Percentiles rank a stretch among this genome's conserved stretches.
Conservation (phyloP, 2,329 filamentous ascomycete species). For the Didymella exigua region DNA sequence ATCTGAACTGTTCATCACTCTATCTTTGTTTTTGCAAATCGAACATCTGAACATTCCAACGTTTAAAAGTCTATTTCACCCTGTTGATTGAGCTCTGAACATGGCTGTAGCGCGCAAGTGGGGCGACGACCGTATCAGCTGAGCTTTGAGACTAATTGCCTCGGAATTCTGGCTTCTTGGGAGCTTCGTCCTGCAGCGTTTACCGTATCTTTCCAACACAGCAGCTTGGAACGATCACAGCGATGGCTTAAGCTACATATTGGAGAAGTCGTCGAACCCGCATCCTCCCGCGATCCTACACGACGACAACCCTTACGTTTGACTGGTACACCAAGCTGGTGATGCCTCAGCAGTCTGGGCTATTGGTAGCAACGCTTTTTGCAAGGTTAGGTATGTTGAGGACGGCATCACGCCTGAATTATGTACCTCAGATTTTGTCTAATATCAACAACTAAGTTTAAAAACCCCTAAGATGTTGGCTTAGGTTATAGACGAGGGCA, state of each 20-base stretch:
- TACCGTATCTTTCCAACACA: conserved; percentile 1
- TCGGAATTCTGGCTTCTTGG: conserved; percentile 18
- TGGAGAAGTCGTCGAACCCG: not conserved
- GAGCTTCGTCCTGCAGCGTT: conserved; percentile 12
- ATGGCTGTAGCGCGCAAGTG: not conserved
- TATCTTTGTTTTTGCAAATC: no score
- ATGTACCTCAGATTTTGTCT: conserved; percentile 15
- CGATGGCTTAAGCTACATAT: not conserved
- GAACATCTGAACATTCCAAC: no score
- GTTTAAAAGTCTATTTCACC: no score
- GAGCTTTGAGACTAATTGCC: conserved; percentile 17
- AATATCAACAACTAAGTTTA: not conserved
- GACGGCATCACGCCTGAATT: conserved; percentile 17
- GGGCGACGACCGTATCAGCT: conserved; percentile 16
- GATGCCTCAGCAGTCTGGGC: conserved; percentile 29
- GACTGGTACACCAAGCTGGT: conserved; percentile 27
- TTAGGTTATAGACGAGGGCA: not conserved
- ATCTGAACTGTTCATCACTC: no score
- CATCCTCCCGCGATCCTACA: not conserved
- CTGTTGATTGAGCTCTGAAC: no score
- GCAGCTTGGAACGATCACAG: conserved; percentile 15
- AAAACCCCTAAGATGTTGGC: not conserved
- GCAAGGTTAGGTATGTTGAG: conserved; percentile 25
- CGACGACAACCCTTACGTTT: conserved; percentile 17
- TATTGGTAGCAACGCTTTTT: conserved; percentile 27